phyloP scores from a whole-genome alignment of 371 early-diverging fungal genomes.

The Nematocida sp. region DNA sequence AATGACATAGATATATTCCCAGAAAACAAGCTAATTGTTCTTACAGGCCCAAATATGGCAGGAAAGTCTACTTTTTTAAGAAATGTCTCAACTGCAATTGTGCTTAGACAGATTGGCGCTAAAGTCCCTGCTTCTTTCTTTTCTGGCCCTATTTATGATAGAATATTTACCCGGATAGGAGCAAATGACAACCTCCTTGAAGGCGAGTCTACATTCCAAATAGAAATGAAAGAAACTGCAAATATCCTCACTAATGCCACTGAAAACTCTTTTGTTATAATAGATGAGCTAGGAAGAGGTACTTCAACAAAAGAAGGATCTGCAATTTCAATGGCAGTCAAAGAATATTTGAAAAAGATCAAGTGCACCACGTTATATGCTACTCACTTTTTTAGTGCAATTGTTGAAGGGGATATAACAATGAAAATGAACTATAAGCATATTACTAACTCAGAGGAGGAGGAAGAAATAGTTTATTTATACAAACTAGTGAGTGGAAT shows the following conservation, averaged over 20 bases:
- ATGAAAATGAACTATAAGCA: conserved; percentile 55
- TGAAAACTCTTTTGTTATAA: conserved; percentile 83
- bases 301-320: conserved; percentile 94
- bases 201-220: conserved; percentile 98
- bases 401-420: conserved; percentile 73
- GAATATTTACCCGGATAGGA: conserved; percentile 75
- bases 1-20: conserved; percentile 76
- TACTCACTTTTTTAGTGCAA: conserved; percentile 91
- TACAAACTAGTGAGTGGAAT: conserved; percentile 83
- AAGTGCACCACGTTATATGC: conserved; percentile 75
- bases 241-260: conserved; percentile 87
- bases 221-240: conserved; percentile 89
- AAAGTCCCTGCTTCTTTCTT: conserved; percentile 80
- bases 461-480: conserved; percentile 82
- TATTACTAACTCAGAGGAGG: conserved; percentile 11
- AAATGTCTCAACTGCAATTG: conserved; percentile 84
- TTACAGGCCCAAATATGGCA: conserved; percentile 95
- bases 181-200: conserved; percentile 79
- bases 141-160: conserved; percentile 74
- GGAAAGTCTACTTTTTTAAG: conserved; percentile 81
- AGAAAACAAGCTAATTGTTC: conserved; percentile 76
- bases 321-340: conserved; percentile 87
- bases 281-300: conserved; percentile 98
- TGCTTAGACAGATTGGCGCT: conserved; percentile 94
- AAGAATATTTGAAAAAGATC: conserved; percentile 75